Percentiles rank a stretch among this genome's conserved stretches.
Evolutionary conservation across 371 early-diverging fungal species (phyloP).

Genomic region (Rhizopus sp.): DNA sequence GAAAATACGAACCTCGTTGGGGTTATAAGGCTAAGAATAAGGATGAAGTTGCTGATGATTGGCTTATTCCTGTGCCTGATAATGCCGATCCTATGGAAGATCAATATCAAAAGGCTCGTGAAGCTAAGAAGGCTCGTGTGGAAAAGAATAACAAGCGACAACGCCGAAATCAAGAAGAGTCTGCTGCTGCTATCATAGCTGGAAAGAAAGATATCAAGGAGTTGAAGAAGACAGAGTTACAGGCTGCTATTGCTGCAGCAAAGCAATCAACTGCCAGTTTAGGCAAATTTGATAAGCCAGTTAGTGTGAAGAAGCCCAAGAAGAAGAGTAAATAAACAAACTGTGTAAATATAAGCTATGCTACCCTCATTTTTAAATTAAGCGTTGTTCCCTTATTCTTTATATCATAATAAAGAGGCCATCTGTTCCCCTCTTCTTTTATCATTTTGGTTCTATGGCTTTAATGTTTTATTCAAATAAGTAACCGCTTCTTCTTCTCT

Average conservation of each 20-base stretch:
- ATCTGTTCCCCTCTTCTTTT: neutral
- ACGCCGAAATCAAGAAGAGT: conserved; percentile 83
- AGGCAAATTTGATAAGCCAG: conserved; percentile 81
- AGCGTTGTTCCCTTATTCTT: neutral
- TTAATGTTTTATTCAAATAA: neutral
- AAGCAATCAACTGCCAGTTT: conserved; percentile 84
- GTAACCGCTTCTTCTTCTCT: conserved; percentile 12
- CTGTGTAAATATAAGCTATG: neutral
- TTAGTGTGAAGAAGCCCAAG: conserved; percentile 1
- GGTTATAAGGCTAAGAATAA: conserved; percentile 85
- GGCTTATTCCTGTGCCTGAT: conserved; percentile 91
- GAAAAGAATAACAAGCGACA: conserved; percentile 86
- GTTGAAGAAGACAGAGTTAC: conserved; percentile 70
- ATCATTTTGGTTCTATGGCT: neutral
- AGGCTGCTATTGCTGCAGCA: conserved; percentile 65
- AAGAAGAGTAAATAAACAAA: conserved; percentile 2
- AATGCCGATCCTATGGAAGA: conserved; percentile 86
- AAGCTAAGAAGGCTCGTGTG: conserved; percentile 86
- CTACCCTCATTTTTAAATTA: neutral
- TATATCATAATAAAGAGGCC: neutral
- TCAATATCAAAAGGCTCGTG: conserved; percentile 72
- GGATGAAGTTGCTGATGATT: conserved; percentile 73
- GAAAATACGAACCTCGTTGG: conserved; percentile 89
- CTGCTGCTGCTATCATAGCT: conserved; percentile 53
- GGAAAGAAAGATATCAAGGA: conserved; percentile 50